A percentile compares a stretch with the other conserved stretches of the same genome.
Conservation (phyloP, 352 stramenopile species). For the Phytophthora tentaculata region DNA sequence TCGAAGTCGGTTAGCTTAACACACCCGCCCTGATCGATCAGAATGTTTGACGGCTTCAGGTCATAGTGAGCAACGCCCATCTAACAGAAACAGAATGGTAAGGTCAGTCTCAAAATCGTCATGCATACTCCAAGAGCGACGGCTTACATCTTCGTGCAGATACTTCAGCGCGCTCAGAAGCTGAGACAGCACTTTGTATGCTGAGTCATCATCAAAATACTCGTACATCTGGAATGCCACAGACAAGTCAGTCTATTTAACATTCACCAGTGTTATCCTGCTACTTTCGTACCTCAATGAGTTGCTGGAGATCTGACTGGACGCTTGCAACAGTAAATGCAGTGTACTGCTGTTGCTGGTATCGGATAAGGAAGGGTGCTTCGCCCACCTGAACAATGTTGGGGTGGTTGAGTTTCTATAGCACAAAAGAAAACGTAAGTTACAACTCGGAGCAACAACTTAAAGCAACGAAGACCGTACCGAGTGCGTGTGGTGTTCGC, state of each 20-base stretch:
- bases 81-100: constrained; percentile 27
- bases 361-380: constrained; percentile 64
- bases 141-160: constrained; percentile 75
- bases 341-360: constrained; percentile 77
- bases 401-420: constrained; percentile 69
- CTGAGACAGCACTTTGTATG: constrained; percentile 70
- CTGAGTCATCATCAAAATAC: constrained; percentile 62
- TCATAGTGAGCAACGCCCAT: constrained; percentile 90
- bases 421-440: constrained; percentile 13
- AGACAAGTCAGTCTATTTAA: no score
- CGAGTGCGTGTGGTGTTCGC: constrained; percentile 76
- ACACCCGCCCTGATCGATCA: constrained; percentile 90
- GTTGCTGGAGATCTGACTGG: constrained; percentile 73
- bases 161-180: constrained; percentile 74
- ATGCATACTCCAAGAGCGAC: not conserved
- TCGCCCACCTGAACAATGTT: constrained; percentile 76
- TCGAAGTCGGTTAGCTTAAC: constrained; percentile 94
- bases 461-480: constrained; percentile 38
- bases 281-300: constrained; percentile 70
- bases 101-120: not conserved
- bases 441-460: not conserved
- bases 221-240: constrained; percentile 50
- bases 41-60: constrained; percentile 97
- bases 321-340: constrained; percentile 78
- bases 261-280: not conserved